Conservation (phyloP, 2,329 filamentous ascomycete species). For the Aspergillus sp. region DNA sequence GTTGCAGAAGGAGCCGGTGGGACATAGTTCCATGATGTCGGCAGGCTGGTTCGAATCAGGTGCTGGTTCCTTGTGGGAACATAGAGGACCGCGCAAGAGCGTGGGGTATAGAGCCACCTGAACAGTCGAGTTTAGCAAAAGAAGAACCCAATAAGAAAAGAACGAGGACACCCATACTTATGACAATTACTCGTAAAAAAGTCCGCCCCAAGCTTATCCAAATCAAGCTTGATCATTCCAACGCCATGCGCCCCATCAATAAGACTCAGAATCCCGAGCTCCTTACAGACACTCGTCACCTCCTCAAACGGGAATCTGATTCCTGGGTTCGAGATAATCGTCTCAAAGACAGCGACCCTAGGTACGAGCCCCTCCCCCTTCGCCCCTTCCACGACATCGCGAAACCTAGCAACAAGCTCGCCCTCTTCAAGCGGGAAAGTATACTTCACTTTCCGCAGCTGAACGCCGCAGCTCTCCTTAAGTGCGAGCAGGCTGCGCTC, state of each 20-base stretch:
- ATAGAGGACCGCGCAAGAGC: conserved; percentile 78
- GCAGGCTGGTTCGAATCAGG: conserved; percentile 70
- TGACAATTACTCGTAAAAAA: conserved; percentile 87
- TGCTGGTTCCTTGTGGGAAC: conserved; percentile 74
- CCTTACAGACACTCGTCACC: conserved; percentile 63
- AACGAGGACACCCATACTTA: conserved; percentile 51
- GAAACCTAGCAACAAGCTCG: conserved; percentile 63
- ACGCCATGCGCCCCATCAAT: conserved; percentile 85
- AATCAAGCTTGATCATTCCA: conserved; percentile 73
- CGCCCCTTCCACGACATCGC: conserved; percentile 55
- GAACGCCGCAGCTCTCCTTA: conserved; percentile 59
- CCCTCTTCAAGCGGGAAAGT: conserved; percentile 70
- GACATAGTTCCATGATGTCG: conserved; percentile 77
- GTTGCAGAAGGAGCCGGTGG: conserved; percentile 34
- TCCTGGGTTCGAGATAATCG: conserved; percentile 75
- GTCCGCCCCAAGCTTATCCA: conserved; percentile 69
- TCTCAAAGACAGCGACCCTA: conserved; percentile 73
- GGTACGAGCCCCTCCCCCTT: conserved; percentile 61
- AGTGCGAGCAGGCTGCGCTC: conserved; percentile 72
- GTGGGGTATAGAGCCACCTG: conserved; percentile 77
- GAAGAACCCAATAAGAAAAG: not conserved
- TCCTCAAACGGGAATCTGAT: conserved; percentile 75
- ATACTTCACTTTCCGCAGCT: conserved; percentile 57
- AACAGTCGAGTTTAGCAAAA: not conserved
- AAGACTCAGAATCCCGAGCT: conserved; percentile 67